Conservation (phyloP, 495 filamentous ascomycete species). For the Hypoxylon lenormandii region DNA sequence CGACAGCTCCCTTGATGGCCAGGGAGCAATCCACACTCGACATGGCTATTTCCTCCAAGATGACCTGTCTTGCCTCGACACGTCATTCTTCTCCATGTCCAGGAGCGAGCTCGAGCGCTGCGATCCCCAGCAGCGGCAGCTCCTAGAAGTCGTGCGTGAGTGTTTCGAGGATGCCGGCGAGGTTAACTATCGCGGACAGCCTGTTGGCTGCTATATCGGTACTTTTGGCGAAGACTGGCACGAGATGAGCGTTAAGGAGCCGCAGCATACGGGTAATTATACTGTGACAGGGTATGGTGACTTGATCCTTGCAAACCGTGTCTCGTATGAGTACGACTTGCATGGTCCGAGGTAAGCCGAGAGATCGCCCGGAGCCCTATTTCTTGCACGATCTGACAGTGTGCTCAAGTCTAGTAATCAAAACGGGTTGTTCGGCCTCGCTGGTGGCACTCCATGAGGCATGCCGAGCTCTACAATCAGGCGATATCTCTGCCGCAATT, state of each 20-base stretch:
- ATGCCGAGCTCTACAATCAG: slow-evolving; percentile 53
- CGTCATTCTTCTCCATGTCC: slow-evolving; percentile 58
- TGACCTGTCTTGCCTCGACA: slow-evolving; percentile 44
- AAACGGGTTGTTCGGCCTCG: slow-evolving; percentile 65
- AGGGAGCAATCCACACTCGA: slow-evolving; percentile 47
- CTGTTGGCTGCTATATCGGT: slow-evolving; percentile 64
- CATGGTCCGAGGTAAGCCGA: slow-evolving; percentile 50
- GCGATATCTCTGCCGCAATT: slow-evolving; percentile 57
- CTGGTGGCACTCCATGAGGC: slow-evolving; percentile 66
- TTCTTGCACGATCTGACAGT: background rate
- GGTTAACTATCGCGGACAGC: slow-evolving; percentile 55
- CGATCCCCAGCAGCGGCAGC: slow-evolving; percentile 65
- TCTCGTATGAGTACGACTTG: slow-evolving; percentile 53
- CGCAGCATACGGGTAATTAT: slow-evolving; percentile 39
- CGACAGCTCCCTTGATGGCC: slow-evolving; percentile 45
- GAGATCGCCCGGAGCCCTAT: no score
- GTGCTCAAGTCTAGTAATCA: slow-evolving; percentile 55
- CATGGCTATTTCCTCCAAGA: slow-evolving; percentile 52
- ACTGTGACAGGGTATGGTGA: slow-evolving; percentile 47
- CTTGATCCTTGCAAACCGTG: slow-evolving; percentile 51
- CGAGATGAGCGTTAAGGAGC: slow-evolving; percentile 38
- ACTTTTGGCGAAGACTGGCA: slow-evolving; percentile 56
- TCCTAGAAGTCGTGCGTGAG: slow-evolving; percentile 64
- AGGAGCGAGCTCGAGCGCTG: slow-evolving; percentile 55
- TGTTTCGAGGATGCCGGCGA: slow-evolving; percentile 63